phyloP scores from a whole-genome alignment of 495 filamentous ascomycete genomes.

The Penicillium coprophilum region DNA sequence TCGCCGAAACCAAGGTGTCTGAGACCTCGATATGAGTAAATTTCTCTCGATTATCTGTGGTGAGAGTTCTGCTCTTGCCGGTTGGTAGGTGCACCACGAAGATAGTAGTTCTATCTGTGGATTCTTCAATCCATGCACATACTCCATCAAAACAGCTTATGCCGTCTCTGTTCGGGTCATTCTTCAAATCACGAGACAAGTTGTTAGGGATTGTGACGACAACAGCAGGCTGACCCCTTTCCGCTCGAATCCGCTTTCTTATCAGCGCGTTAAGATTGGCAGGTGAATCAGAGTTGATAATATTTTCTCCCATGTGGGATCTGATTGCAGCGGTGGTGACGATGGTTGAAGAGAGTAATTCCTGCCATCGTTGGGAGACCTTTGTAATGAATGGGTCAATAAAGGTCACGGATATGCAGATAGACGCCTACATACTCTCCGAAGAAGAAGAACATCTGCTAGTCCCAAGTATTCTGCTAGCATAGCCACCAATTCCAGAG shows the following conservation, averaged over 20 bases:
- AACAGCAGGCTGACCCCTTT: background rate
- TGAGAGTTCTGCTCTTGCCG: conserved; percentile 9
- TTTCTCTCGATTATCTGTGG: conserved; percentile 33
- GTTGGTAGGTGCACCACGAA: conserved; percentile 19
- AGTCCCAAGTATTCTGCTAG: conserved; percentile 27
- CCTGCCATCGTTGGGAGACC: conserved; percentile 3
- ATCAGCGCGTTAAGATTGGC: background rate
- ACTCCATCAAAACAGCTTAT: background rate
- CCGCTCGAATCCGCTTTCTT: background rate
- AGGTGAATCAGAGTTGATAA: background rate
- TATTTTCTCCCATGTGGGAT: background rate
- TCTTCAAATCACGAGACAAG: background rate
- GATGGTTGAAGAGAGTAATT: background rate
- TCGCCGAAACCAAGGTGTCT: conserved; percentile 22
- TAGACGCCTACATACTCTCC: conserved; percentile 23
- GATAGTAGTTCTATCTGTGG: background rate
- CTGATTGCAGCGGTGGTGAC: background rate
- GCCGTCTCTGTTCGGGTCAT: background rate
- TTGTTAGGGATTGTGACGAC: background rate
- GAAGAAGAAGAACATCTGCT: conserved; percentile 27
- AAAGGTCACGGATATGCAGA: background rate
- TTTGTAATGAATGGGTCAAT: background rate
- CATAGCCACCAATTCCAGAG: conserved; percentile 32
- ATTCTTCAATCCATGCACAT: background rate
- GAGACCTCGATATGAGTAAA: conserved; percentile 13